These are phyloP conservation scores for Parmelia sp. DNA, from an alignment of 495 filamentous ascomycete genomes.

Conservation along the genomic window DNA sequence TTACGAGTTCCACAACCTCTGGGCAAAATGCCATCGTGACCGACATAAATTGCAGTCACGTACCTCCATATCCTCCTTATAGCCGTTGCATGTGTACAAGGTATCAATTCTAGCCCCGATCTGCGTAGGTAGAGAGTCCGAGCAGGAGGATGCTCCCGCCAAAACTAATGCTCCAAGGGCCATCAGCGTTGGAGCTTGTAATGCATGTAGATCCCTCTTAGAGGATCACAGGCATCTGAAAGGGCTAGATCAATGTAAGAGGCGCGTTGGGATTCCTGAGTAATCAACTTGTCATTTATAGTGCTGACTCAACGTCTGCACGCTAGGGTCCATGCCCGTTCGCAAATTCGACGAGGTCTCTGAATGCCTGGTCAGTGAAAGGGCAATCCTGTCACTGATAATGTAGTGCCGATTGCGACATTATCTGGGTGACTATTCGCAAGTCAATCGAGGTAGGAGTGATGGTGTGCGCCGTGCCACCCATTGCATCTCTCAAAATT, in stretches of 20 bases:
- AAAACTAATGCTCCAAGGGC: constrained; percentile 6
- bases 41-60: too few species aligned
- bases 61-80: background rate
- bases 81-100: background rate
- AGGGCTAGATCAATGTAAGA: constrained; percentile 13
- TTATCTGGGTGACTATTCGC: background rate
- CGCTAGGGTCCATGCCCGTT: background rate
- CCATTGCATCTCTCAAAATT: background rate
- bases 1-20: background rate
- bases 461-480: background rate
- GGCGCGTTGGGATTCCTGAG: background rate
- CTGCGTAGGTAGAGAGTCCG: background rate
- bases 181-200: constrained; percentile 3
- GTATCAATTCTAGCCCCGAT: background rate
- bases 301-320: constrained; percentile 16
- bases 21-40: background rate
- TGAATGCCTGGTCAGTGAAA: background rate
- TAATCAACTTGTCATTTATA: constrained; percentile 14
- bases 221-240: background rate
- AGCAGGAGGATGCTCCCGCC: constrained; percentile 2
- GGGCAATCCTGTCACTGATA: background rate
- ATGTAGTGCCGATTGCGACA: background rate
- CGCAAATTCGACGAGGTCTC: background rate
- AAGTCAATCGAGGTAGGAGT: background rate
- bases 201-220: constrained; percentile 1